Base-by-base conservation (phyloP, 2,329 filamentous ascomycete genomes). In the Aureobasidium leucospermi region DNA sequence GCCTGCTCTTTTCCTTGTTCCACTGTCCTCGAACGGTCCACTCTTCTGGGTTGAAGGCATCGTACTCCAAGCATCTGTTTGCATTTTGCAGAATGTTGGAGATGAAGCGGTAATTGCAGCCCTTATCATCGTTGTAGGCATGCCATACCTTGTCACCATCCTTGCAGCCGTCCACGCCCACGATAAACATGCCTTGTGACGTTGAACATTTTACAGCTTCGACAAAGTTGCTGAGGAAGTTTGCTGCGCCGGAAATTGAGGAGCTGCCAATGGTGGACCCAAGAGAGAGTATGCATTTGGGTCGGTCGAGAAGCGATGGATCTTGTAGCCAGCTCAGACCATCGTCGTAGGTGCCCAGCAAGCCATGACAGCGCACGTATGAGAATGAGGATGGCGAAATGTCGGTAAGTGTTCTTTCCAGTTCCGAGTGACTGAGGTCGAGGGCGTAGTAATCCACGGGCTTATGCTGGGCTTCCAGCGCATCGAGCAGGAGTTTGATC, bases 401-500 rank as follows among this genome's bases (percentile, higher is more conserved):
- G 6, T 57, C 42, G 16, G 13, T 19, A 3, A 57, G 32, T 1
- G 53, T 57, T 38, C 53, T 46, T 19, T 31, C 19, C 9, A 57
- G 53, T 19, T 57, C 42, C 8, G 41, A 29, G 13, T 28, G 29
- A 7, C 31, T 46, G 13, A 57, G 43, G 13, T 57, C 53, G 42
- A 57, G 53, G 9, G 53, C 53, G 36, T 39, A 57, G 23, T 57
- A 57, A 19, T 46, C 42, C 1, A 57, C 34, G 11, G 41, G 31
- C 41, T 47, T 57, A 15, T 28, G 32, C 8, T 47, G 53, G 5
- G 19, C 43, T 32, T 57, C 53, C 6, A 47, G 13, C 3, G 53
- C 42, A 31, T 48, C 42, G 34, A 57, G 53, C 19, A 57, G 34
- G 7, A 57, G 32, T 23, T 41, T 57, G 53, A 39, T 57, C 9